Percentiles rank a stretch among this genome's conserved stretches.
These are phyloP conservation scores for Ceratobasidium sp. DNA, from an alignment of 1,284 basidiomycete species.

Conservation along the genomic window DNA sequence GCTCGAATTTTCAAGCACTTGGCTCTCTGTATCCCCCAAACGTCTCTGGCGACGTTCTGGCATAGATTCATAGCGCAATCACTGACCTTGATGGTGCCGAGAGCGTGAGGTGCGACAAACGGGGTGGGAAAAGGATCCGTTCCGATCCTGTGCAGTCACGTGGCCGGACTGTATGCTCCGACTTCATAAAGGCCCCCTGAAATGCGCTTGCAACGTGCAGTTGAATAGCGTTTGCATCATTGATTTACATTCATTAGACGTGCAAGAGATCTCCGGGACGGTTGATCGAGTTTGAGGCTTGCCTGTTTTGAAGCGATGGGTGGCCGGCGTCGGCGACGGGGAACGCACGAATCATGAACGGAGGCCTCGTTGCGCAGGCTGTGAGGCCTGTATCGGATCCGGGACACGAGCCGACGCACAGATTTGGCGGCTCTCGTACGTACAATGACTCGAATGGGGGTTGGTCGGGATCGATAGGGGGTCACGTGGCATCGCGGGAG, in stretches of 20 bases:
- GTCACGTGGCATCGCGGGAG: constrained; percentile 34
- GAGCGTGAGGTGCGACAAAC: constrained; percentile 30
- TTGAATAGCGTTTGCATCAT: constrained; percentile 26
- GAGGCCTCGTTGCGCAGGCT: constrained; percentile 10
- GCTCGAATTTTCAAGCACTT: constrained; percentile 19
- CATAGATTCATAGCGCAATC: constrained; percentile 35
- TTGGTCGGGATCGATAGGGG: constrained; percentile 9
- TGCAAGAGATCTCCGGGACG: constrained; percentile 6
- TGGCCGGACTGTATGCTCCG: constrained; percentile 15
- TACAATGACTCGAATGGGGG: constrained; percentile 31
- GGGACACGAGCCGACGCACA: constrained; percentile 1
- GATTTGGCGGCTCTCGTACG: constrained; percentile 3
- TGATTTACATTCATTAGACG: constrained; percentile 23
- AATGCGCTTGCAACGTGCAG: constrained; percentile 20
- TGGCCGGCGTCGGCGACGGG: neutral
- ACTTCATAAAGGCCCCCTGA: neutral
- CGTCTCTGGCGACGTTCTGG: neutral
- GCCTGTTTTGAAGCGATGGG: neutral
- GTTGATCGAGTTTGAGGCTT: constrained; percentile 27
- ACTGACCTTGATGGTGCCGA: constrained; percentile 45
- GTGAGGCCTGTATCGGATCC: constrained; percentile 14
- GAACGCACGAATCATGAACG: constrained; percentile 23
- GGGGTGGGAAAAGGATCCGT: constrained; percentile 22
- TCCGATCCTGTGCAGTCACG: constrained; percentile 35
- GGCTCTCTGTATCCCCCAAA: neutral